phyloP scores from a whole-genome alignment of 306 rosid species.

The Ceratonia siliqua region DNA sequence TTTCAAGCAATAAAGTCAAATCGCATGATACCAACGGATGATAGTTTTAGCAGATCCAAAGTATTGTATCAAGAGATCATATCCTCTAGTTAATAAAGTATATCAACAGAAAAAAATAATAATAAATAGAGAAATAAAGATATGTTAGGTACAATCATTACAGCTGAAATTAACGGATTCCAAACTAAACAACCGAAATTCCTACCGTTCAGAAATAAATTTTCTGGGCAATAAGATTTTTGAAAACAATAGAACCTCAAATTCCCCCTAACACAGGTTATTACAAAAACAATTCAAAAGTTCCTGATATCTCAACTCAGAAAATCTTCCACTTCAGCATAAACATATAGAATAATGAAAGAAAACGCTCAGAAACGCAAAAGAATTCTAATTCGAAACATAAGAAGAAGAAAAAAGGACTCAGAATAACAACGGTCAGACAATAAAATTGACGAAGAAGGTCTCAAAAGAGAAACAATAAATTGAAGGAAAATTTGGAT shows the following conservation, averaged over 20 bases:
- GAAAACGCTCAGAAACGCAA: not conserved
- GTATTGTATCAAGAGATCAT: not conserved
- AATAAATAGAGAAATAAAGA: not conserved
- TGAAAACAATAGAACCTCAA: not conserved
- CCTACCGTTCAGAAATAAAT: not conserved
- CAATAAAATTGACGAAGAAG: not conserved
- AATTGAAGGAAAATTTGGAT: not conserved
- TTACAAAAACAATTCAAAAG: not conserved
- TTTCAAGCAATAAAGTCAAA: not conserved
- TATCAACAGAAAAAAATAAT: not conserved
- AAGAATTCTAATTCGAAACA: not conserved
- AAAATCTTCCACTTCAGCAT: not conserved
- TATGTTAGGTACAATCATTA: not conserved
- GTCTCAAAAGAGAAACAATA: not conserved
- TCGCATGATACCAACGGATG: not conserved
- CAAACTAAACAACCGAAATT: not conserved
- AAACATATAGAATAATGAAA: conserved; percentile 11
- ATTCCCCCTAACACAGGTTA: not conserved
- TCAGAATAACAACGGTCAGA: not conserved
- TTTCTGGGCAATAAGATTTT: not conserved
- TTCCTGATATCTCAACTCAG: not conserved
- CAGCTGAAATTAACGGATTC: not conserved
- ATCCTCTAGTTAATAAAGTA: not conserved
- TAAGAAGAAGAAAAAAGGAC: not conserved
- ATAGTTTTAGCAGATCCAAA: not conserved